phyloP scores from a whole-genome alignment of 2,329 filamentous ascomycete genomes.

The Diaporthe citriasiana region DNA sequence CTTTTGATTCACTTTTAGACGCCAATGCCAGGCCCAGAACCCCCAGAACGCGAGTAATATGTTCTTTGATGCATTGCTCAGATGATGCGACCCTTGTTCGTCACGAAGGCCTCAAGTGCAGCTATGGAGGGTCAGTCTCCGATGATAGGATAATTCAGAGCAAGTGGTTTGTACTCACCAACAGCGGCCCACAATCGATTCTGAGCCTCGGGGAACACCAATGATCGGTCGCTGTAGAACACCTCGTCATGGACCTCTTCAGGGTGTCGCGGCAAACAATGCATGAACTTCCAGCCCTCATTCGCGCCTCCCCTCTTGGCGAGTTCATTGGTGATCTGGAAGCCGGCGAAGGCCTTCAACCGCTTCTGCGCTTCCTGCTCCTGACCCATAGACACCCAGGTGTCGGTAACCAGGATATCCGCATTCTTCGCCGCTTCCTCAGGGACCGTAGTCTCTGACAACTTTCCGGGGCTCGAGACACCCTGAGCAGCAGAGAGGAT shows the following conservation, averaged over 20 bases:
- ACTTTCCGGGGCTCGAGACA: slow-evolving; percentile 71
- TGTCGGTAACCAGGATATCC: slow-evolving; percentile 94
- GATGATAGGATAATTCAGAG: neutral
- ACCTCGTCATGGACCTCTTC: slow-evolving; percentile 97
- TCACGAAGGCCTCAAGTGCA: slow-evolving; percentile 88
- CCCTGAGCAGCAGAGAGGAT: slow-evolving; percentile 75
- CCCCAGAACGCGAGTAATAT: neutral
- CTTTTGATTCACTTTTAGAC: slow-evolving; percentile 35
- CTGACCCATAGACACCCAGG: slow-evolving; percentile 99
- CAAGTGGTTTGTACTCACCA: slow-evolving; percentile 61
- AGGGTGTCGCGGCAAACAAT: slow-evolving; percentile 91
- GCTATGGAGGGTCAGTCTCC: slow-evolving; percentile 58
- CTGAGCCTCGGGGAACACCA: slow-evolving; percentile 95
- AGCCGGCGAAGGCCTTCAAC: slow-evolving; percentile 86
- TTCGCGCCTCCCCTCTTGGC: slow-evolving; percentile 89
- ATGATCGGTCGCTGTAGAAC: slow-evolving; percentile 86
- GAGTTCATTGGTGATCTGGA: slow-evolving; percentile 90
- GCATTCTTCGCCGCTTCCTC: slow-evolving; percentile 89
- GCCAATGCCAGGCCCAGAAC: neutral
- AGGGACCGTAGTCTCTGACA: slow-evolving; percentile 82
- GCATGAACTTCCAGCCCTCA: slow-evolving; percentile 96
- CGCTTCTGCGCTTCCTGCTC: slow-evolving; percentile 86
- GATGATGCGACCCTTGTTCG: slow-evolving; percentile 88
- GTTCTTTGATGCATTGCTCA: slow-evolving; percentile 43
- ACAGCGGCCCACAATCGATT: slow-evolving; percentile 94